phyloP scores from a whole-genome alignment of 176 grass and related monocot species.

The Juncus effusus region DNA sequence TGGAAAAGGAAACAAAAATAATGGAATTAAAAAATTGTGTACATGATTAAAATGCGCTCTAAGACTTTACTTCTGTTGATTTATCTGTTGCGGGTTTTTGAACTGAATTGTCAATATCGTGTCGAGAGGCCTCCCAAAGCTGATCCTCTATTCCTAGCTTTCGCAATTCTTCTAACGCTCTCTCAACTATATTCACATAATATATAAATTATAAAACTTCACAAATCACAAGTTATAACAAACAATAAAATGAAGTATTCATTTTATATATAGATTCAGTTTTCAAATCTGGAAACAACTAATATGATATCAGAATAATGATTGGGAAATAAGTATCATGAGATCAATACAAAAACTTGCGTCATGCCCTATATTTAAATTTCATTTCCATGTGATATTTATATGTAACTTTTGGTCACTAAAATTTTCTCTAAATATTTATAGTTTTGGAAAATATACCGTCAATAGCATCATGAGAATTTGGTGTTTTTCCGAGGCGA shows the following conservation, averaged over 20 bases:
- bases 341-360: not conserved
- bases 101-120: conserved; percentile 27
- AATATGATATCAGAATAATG: not conserved
- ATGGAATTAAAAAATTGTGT: not conserved
- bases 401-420: not conserved
- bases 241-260: not conserved
- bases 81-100: conserved; percentile 16
- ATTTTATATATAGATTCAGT: no score
- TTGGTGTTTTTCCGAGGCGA: conserved; percentile 52
- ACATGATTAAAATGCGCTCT: not conserved
- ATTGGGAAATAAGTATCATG: not conserved
- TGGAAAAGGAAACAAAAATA: not conserved
- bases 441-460: conserved; percentile 33
- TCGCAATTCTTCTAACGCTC: conserved; percentile 68
- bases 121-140: conserved; percentile 69
- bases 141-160: conserved; percentile 72
- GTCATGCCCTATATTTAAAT: not conserved
- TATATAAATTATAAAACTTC: not conserved
- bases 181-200: conserved; percentile 42
- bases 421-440: not conserved
- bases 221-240: not conserved
- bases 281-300: no score
- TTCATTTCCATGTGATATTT: not conserved
- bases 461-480: conserved; percentile 84
- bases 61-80: conserved; percentile 8